phyloP scores from a whole-genome alignment of 345 rosid genomes.

The Citrus inodora region DNA sequence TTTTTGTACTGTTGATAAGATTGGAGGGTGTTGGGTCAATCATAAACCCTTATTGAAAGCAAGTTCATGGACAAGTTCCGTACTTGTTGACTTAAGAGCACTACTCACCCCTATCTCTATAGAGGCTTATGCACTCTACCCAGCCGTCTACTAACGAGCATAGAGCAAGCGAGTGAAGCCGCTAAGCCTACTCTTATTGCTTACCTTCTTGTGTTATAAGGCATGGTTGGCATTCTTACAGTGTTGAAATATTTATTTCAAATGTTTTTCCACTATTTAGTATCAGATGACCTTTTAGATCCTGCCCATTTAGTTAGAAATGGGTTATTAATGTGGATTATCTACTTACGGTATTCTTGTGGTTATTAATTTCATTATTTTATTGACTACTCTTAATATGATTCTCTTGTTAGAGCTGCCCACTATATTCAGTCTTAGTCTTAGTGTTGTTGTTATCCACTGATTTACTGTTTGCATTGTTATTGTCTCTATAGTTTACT shows the following conservation, averaged over 20 bases:
- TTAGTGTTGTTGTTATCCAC: not conserved
- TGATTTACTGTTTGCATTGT: too few relatives aligned
- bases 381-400: not conserved
- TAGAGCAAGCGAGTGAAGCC: not conserved
- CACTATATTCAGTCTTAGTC: not conserved
- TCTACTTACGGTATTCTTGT: not conserved
- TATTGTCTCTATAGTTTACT: not conserved
- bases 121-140: slow-evolving; percentile 13
- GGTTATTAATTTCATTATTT: not conserved
- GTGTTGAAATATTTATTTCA: not conserved
- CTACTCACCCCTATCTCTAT: slow-evolving; percentile 1
- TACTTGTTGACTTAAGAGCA: not conserved
- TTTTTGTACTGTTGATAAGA: too few relatives aligned
- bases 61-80: not conserved
- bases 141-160: not conserved
- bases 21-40: too few relatives aligned
- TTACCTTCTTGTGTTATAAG: not conserved
- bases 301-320: not conserved
- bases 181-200: not conserved
- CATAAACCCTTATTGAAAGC: too few relatives aligned
- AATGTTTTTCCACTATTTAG: not conserved
- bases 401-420: not conserved
- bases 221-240: not conserved
- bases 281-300: not conserved
- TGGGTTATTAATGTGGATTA: not conserved